Evolutionary conservation across 108 stramenopile genomes (phyloP), one percentile per base, ranked within the genome.

Genomic region (Skeletonema costatum): DNA sequence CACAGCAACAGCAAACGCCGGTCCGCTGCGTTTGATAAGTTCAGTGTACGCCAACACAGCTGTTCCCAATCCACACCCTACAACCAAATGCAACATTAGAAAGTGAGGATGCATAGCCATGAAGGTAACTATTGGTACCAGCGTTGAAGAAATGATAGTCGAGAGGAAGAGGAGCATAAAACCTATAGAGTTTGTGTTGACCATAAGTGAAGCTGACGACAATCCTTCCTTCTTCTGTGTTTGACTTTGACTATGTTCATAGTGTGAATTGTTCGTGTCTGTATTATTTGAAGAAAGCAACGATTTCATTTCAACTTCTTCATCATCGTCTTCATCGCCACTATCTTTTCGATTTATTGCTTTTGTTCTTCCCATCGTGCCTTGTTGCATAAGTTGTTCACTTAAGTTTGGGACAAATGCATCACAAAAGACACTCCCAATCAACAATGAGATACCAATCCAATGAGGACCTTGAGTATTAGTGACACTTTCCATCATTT

Each of bases 341-440:
- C 71, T 66, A 42, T 68, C 56, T 41, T 66, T 42, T 31, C 32
- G 32, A 67, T 56, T 12, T 71, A 61, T 4, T 32, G 60, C 41
- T 51, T 66, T 17, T 13, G 46, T 66, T 35, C 39, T 59, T 53
- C 13, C 65, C 78, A 11, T 14, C 41, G 19, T 16, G 4, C 42
- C 39, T 56, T 71, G 71, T 73, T 68, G 71, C 90, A 91, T 86
- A 8, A 89, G 42, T 38, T 81, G 61, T 64, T 92, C 77, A 80
- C 88, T 83, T 19, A 89, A 69, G 60, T 92, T 92, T 14, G 91
- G 91, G 0, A 88, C 87, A 2, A 92, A 50, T 10, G 91, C 91
- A 78, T 92, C 91, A 46, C 88, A 89, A 60, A 88, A 83, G 14
- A 92, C 80, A 66, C 87, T 88, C 6, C 77, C 60, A 13, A 70